A percentile compares a stretch with the other conserved stretches of the same genome.
Evolutionary conservation across 2,329 filamentous ascomycete species (phyloP).

Genomic region (Fusarium burgessii): DNA sequence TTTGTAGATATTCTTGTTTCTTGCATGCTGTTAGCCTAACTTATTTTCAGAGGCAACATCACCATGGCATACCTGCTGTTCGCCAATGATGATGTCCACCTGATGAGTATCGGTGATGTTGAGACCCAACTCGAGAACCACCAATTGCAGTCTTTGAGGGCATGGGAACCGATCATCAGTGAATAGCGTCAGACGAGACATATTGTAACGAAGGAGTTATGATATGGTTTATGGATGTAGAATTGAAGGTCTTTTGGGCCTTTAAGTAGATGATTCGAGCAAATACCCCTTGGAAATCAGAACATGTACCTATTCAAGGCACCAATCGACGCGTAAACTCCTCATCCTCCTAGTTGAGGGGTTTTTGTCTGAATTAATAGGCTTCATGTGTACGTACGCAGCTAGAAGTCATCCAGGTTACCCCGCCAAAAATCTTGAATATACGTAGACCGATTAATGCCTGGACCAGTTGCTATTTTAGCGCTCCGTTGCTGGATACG

Average conservation of each 20-base stretch:
- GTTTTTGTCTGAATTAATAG: neutral
- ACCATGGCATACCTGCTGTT: neutral
- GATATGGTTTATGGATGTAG: neutral
- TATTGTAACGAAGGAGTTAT: neutral
- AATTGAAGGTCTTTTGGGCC: fast-evolving
- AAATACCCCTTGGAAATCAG: neutral
- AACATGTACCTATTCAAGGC: neutral
- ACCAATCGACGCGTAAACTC: neutral
- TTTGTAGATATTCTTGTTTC: neutral
- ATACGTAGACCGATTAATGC: neutral
- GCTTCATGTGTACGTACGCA: neutral
- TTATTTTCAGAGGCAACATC: too few relatives aligned
- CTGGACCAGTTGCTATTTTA: fast-evolving
- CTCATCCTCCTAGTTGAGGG: neutral
- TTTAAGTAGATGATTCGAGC: neutral
- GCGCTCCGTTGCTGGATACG: fast-evolving
- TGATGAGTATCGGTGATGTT: neutral
- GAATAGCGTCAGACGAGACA: neutral
- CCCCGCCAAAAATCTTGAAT: too few relatives aligned
- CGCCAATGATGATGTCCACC: neutral
- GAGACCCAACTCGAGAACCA: neutral
- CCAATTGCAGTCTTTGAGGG: neutral
- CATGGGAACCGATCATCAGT: neutral
- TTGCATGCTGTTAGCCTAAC: neutral
- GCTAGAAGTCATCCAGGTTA: neutral